Percentiles rank a stretch among this genome's conserved stretches.
phyloP scores from a whole-genome alignment of 306 rosid species.

The Pachyrhizus erosus region DNA sequence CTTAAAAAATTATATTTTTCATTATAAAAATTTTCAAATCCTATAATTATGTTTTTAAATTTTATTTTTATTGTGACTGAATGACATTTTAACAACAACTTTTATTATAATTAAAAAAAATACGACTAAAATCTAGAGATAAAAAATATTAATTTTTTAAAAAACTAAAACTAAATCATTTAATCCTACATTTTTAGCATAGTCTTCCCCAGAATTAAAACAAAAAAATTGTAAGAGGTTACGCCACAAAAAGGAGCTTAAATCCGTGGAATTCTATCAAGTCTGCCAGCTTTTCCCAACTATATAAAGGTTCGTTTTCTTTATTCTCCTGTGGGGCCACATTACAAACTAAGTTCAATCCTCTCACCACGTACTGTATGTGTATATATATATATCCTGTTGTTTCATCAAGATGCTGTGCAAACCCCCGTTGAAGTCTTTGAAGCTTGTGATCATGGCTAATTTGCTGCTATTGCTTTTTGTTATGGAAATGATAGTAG shows the following conservation, averaged over 20 bases:
- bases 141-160: too few relatives aligned
- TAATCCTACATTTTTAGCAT: background rate
- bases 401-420: conserved; percentile 2
- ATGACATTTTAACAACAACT: too few relatives aligned
- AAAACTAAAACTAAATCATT: too few relatives aligned
- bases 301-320: conserved; percentile 20
- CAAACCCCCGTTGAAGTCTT: conserved; percentile 22
- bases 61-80: too few relatives aligned
- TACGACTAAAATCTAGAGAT: too few relatives aligned
- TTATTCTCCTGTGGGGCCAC: conserved; percentile 28
- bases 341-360: conserved; percentile 12
- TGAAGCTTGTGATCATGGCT: conserved; percentile 39
- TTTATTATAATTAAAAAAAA: too few relatives aligned
- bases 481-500: conserved; percentile 33
- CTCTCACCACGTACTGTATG: background rate
- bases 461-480: conserved; percentile 37
- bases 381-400: conserved; percentile 4
- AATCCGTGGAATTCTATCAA: background rate
- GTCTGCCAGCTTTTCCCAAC: conserved; percentile 48
- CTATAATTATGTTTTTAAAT: too few relatives aligned
- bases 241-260: too few relatives aligned
- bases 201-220: background rate
- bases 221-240: background rate
- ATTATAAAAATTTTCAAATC: too few relatives aligned
- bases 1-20: too few relatives aligned